Conservation (phyloP, 768 basidiomycete genomes). For the Boletus barrowsii region DNA sequence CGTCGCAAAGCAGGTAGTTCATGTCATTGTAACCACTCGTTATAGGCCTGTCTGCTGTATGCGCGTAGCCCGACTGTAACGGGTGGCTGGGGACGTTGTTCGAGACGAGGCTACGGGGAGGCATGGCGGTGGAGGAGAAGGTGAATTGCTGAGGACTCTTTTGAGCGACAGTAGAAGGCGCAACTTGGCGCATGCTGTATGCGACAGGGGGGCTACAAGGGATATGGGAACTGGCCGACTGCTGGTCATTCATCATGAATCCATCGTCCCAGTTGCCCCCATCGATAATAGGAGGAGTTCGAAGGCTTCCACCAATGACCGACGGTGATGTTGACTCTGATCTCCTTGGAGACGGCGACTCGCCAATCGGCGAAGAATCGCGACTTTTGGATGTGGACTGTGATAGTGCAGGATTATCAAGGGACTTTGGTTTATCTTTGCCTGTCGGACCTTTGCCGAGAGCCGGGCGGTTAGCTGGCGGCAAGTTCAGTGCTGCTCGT, state of each 20-base stretch:
- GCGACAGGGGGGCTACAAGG: slow-evolving; percentile 40
- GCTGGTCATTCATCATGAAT: slow-evolving; percentile 49
- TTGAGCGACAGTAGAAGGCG: slow-evolving; percentile 44
- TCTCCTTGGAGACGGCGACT: slow-evolving; percentile 44
- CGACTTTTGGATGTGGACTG: slow-evolving; percentile 50
- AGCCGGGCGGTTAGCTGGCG: slow-evolving; percentile 66
- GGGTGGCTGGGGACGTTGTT: slow-evolving; percentile 39
- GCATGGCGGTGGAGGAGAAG: slow-evolving; percentile 35
- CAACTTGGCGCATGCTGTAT: slow-evolving; percentile 45
- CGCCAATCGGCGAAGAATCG: slow-evolving; percentile 63
- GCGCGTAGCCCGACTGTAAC: slow-evolving; percentile 41
- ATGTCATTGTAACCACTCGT: slow-evolving; percentile 45
- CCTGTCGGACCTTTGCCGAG: slow-evolving; percentile 86
- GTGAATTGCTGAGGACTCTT: slow-evolving; percentile 47
- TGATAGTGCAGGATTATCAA: slow-evolving; percentile 33
- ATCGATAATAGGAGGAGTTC: slow-evolving; percentile 48
- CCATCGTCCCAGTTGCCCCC: slow-evolving; percentile 54
- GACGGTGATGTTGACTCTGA: slow-evolving; percentile 36
- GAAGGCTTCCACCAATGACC: slow-evolving; percentile 29
- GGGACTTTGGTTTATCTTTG: slow-evolving; percentile 70
- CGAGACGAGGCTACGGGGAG: slow-evolving; percentile 43
- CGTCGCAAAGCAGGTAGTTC: slow-evolving; percentile 44
- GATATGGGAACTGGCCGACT: slow-evolving; percentile 32
- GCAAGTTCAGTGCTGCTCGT: slow-evolving; percentile 67
- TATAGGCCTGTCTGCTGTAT: slow-evolving; percentile 50